Base-by-base conservation (phyloP, 2,329 filamentous ascomycete genomes). In the Diaporthe citriasiana region DNA sequence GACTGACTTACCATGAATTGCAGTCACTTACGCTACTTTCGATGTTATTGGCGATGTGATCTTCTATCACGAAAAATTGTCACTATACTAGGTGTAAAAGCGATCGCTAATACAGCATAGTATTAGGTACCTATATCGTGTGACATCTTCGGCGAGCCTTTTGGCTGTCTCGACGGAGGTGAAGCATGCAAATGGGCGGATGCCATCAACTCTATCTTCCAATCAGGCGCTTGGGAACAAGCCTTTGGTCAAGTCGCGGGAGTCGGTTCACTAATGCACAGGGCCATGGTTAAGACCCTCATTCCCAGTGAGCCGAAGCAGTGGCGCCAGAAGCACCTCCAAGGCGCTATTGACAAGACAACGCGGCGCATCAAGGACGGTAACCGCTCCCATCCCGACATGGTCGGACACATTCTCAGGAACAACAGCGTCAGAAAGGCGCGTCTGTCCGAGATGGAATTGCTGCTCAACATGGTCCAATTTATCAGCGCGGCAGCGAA, bases 401-500 rank as follows among this genome's bases (percentile, higher is more conserved):
- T 57, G 30, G 33, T 57, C 7, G 30, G 19, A 4, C 55, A 57
- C 10, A 38, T 57, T 19, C 33, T 57, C 4, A 19, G 33, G 19
- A 57, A 57, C 19, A 57, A 38, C 10, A 22, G 10, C 9, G 19
- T 38, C 55, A 35, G 55, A 7, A 57, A 38, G 10, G 33, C 30
- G 6, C 51, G 51, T 6, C 55, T 57, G 9, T 38, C 55, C 4
- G 55, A 57, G 30, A 57, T 19, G 5, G 55, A 57, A n/a, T 7
- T 57, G 30, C 6, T 57, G 30, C 30, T 57, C 30, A 57, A 57
- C 15, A 57, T 38, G 55, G 55, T 38, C 19, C 30, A 38, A 10
- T 57, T 57, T 22, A 57, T 57, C 55, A 57, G 55, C 30, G 55
- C 55, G 55, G 55, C 33, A 57, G 55, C 30, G 55, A 57, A 33